phyloP scores from a whole-genome alignment of 169 alveolate genomes.

The Eimeria necatrix region DNA sequence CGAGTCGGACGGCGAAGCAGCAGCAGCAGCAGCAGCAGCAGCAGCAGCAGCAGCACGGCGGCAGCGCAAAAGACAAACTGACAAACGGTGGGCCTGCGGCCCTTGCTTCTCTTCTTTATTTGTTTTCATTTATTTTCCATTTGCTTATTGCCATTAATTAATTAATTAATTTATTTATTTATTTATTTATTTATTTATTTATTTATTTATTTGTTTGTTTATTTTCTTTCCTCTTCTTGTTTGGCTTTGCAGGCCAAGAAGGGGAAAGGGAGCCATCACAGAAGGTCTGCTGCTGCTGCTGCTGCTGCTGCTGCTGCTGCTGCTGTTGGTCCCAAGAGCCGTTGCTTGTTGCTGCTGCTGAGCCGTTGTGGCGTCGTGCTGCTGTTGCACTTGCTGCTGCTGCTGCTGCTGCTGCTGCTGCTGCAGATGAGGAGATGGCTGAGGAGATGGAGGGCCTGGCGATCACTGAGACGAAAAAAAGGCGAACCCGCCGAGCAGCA shows the following conservation, averaged over 20 bases:
- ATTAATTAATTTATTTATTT: no score
- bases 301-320: constrained; percentile 13
- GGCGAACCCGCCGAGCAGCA: constrained; percentile 24
- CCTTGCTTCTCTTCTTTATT: not conserved
- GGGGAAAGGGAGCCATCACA: not conserved
- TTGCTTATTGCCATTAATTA: not conserved
- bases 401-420: not conserved
- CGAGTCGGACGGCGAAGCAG: constrained; percentile 56
- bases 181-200: no score
- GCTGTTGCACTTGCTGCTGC: constrained; percentile 19
- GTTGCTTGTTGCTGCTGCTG: not conserved
- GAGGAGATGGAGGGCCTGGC: constrained; percentile 7
- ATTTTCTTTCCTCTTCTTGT: not conserved
- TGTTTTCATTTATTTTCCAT: not conserved
- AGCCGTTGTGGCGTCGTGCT: no score
- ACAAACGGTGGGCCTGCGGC: no score
- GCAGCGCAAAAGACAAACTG: not conserved
- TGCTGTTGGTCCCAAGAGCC: no score
- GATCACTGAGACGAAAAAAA: not conserved
- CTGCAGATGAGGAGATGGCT: constrained; percentile 39
- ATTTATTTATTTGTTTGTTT: not conserved
- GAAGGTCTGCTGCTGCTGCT: constrained; percentile 35
- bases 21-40: not conserved
- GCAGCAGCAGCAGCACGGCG: constrained; percentile 3
- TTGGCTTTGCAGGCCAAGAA: constrained; percentile 31